phyloP scores from a whole-genome alignment of 495 filamentous ascomycete genomes.

The Wilcoxina mikolae region DNA sequence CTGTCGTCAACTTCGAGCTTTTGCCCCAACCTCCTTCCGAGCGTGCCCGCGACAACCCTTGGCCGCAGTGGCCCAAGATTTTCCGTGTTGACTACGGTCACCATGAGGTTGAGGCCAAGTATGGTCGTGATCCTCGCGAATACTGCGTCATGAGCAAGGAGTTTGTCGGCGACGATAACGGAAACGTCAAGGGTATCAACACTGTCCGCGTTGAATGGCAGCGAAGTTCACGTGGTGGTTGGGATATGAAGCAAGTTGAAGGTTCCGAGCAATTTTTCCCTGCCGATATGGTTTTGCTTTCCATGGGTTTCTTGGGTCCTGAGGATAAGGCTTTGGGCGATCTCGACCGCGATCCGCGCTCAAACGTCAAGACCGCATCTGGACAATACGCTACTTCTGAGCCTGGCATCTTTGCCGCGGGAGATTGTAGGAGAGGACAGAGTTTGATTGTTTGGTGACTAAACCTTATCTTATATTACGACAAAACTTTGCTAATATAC shows the following conservation, averaged over 20 bases:
- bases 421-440: constrained; percentile 92
- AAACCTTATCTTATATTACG: not conserved
- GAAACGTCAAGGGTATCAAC: constrained; percentile 92
- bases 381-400: constrained; percentile 83
- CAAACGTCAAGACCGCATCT: constrained; percentile 93
- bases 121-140: constrained; percentile 94
- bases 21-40: constrained; percentile 88
- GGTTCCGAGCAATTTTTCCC: constrained; percentile 95
- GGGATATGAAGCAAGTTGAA: constrained; percentile 98
- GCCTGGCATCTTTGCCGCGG: constrained; percentile 82
- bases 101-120: constrained; percentile 90
- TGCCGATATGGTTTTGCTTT: constrained; percentile 87
- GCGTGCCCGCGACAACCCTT: constrained; percentile 93
- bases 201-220: constrained; percentile 96
- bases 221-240: constrained; percentile 73
- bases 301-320: constrained; percentile 96
- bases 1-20: constrained; percentile 93
- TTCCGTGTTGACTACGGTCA: constrained; percentile 98
- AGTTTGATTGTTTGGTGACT: constrained; percentile 95
- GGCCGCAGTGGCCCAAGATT: constrained; percentile 98
- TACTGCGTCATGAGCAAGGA: constrained; percentile 99
- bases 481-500: constrained; percentile 11
- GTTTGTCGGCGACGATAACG: constrained; percentile 82
- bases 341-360: constrained; percentile 82
- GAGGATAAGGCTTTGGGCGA: constrained; percentile 80